Base-by-base conservation (phyloP, 768 basidiomycete genomes). In the Trametes meyenii region DNA sequence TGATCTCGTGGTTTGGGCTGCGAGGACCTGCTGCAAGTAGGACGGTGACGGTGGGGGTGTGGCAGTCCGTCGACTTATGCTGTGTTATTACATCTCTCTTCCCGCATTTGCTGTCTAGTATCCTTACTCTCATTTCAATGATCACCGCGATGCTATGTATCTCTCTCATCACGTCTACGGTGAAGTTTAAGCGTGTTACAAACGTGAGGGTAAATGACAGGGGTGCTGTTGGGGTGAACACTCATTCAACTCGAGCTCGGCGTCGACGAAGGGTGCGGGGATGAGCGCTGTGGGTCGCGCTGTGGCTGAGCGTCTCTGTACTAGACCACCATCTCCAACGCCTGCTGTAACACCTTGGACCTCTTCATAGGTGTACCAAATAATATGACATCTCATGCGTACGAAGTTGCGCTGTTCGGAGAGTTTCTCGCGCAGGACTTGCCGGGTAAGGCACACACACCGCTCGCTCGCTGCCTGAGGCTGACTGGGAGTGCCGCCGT, bases 341-440 rank as follows among this genome's bases (percentile, higher is more conserved):
- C 21, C 13, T 19, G 5, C 21, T 5, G 19, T 46, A 17, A 7
- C 8, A 16, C 43, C n/a, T 19, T 8, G 43, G 8, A 17, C 17
- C 13, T 19, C n/a, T 19, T 17, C 8, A 12, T 21, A 7, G 21
- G n/a, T 6, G 17, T 7, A 19, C 43, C 17, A 1, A 19, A 44
- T n/a, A 44, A 44, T 10, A 65, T 64, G 64, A 71, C 76, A 38
- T 74, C 77, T 12, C 85, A 88, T 69, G 81, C 80, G 54, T 93
- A 92, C 70, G 90, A 93, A 77, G 88, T 92, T 58, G 88, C 89
- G 0, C 84, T 93, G 63, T 90, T 88, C 58, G 91, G 89, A 62
- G 90, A 91, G 69, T 92, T 93, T 77, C 90, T 88, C 64, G 73
- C 89, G 35, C 81, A 85, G 45, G 90, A 93, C 66, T 84, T 93